Evolutionary conservation across 2,329 filamentous ascomycete species (phyloP).

Genomic region (Xylaria multiplex): DNA sequence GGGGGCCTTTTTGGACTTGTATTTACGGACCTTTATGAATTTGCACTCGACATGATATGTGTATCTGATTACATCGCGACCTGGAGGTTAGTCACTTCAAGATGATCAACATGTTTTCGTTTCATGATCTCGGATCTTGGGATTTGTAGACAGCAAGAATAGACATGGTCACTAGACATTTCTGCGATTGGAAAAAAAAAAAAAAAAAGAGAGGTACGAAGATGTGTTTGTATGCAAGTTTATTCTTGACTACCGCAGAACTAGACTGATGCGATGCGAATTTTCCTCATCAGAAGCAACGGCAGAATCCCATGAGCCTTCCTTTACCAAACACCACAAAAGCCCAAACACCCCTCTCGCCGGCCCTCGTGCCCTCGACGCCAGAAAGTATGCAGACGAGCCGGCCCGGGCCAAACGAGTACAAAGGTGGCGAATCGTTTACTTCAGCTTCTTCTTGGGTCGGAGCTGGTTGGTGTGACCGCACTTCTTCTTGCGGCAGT

Average conservation of each 20-base stretch:
- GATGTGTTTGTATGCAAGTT: constrained; percentile 30
- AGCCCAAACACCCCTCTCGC: constrained; percentile 27
- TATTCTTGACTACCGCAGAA: constrained; percentile 32
- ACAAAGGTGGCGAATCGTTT: constrained; percentile 34
- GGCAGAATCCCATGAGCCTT: constrained; percentile 34
- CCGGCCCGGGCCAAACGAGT: constrained; percentile 10
- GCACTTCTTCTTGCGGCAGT: constrained; percentile 99
- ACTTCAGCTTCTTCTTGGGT: constrained; percentile 93
- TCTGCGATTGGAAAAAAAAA: neutral
- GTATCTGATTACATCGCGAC: too few species aligned
- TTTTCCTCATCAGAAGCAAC: constrained; percentile 30
- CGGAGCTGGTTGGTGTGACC: constrained; percentile 99
- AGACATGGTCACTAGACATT: constrained; percentile 4
- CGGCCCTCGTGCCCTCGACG: constrained; percentile 25
- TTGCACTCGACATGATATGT: neutral
- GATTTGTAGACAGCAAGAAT: neutral
- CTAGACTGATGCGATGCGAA: constrained; percentile 31
- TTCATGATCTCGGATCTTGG: too few species aligned
- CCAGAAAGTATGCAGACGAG: constrained; percentile 11
- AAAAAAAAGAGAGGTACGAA: neutral
- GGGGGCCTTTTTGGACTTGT: neutral
- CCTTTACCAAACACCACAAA: constrained; percentile 35
- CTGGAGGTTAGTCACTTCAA: neutral
- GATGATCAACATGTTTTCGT: neutral
- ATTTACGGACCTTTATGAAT: neutral